Evolutionary conservation across 139 green algal species (phyloP).

Genomic region (Auxenochlorella pyrenoidosa): DNA sequence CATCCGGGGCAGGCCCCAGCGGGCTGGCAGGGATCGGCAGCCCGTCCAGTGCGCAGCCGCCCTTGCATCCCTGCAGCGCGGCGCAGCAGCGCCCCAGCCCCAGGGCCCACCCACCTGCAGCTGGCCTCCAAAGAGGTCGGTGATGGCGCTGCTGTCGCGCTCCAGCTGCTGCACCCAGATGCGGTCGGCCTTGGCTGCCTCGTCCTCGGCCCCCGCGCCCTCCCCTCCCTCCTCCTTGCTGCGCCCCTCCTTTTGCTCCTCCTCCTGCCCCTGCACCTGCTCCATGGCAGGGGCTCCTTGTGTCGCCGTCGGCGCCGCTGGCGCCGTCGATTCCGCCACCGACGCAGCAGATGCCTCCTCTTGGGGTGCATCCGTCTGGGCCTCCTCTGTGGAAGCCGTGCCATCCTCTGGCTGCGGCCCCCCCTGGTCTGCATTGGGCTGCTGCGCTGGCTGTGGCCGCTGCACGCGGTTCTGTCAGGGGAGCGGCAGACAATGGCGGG

Average conservation of each 20-base stretch:
- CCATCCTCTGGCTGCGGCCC: neutral
- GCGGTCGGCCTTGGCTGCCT: slow-evolving; percentile 59
- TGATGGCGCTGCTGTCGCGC: slow-evolving; percentile 47
- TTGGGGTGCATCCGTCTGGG: neutral
- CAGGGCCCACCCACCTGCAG: slow-evolving; percentile 38
- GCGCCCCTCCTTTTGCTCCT: neutral
- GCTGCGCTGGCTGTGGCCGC: neutral
- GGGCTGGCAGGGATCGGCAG: neutral
- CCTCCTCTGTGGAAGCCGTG: neutral
- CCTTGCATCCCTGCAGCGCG: neutral
- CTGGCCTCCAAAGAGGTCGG: slow-evolving; percentile 65
- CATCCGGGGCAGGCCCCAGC: neutral
- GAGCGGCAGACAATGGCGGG: neutral
- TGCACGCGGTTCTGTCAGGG: slow-evolving; percentile 42
- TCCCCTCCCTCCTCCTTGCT: slow-evolving; percentile 6
- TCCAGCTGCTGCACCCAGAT: slow-evolving; percentile 48
- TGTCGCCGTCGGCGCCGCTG: neutral
- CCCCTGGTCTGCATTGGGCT: neutral
- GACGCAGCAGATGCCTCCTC: neutral
- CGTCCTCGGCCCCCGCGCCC: slow-evolving; percentile 30
- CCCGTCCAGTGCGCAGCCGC: neutral
- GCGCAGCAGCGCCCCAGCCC: neutral
- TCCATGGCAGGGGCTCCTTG: neutral
- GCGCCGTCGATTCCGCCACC: neutral
- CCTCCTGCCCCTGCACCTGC: neutral